Percentiles rank a stretch among this genome's conserved stretches.
Evolutionary conservation across 306 rosid species (phyloP).

Genomic region (Sechiopsis laciniata): DNA sequence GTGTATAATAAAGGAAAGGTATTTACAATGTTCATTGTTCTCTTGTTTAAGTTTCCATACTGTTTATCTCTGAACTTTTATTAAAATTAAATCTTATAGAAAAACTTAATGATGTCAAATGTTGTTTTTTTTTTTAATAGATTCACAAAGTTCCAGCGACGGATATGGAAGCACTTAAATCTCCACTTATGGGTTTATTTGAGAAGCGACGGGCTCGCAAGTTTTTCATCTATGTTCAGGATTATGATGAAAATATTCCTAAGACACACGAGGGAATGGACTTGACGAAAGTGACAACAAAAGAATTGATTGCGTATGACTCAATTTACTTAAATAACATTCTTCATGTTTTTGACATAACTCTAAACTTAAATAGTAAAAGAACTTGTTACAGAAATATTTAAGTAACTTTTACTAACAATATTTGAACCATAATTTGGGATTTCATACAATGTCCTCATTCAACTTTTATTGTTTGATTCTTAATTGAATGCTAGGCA

Average conservation of each 20-base stretch:
- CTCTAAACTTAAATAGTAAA: slow-evolving; percentile 15
- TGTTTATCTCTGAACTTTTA: background rate
- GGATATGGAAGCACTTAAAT: slow-evolving; percentile 87
- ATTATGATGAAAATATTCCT: slow-evolving; percentile 67
- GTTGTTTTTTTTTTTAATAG: slow-evolving; percentile 33
- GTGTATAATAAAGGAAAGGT: slow-evolving; percentile 79
- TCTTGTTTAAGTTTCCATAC: background rate
- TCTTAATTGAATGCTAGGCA: background rate
- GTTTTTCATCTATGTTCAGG: slow-evolving; percentile 82
- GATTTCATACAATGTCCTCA: background rate
- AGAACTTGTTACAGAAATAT: background rate
- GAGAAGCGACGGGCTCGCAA: slow-evolving; percentile 96
- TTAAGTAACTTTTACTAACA: background rate
- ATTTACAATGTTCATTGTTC: background rate
- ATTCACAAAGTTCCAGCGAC: slow-evolving; percentile 88
- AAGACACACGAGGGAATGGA: slow-evolving; percentile 87
- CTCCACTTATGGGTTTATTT: slow-evolving; percentile 94
- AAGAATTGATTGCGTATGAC: slow-evolving; percentile 75
- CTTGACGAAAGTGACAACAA: slow-evolving; percentile 74
- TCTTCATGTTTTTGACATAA: background rate
- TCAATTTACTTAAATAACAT: slow-evolving; percentile 8
- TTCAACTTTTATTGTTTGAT: no score
- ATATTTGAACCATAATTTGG: background rate
- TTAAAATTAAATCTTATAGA: background rate
- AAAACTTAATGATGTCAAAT: slow-evolving; percentile 15